These are phyloP conservation scores for Naganishia vaughanmartiniae DNA, from an alignment of 768 basidiomycete species.

Conservation along the genomic window DNA sequence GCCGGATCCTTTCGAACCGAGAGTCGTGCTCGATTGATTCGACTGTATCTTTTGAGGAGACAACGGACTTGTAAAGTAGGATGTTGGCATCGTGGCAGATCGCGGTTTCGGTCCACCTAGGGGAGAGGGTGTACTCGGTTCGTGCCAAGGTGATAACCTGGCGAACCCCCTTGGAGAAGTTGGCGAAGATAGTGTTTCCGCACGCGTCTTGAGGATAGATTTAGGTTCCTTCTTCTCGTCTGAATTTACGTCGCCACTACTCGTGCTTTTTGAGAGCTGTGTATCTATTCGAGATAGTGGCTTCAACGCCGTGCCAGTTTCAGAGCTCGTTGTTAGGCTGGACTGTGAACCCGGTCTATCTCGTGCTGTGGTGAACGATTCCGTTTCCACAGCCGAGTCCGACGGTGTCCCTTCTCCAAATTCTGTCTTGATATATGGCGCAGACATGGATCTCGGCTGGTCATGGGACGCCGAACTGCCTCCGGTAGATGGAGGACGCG, in stretches of 20 bases:
- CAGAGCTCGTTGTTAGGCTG: not conserved
- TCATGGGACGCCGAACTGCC: constrained; percentile 5
- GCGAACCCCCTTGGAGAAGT: constrained; percentile 18
- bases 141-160: constrained; percentile 15
- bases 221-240: constrained; percentile 12
- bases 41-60: not conserved
- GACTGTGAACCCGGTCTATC: not conserved
- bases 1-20: not conserved
- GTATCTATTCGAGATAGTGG: constrained; percentile 10
- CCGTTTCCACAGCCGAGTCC: constrained; percentile 1
- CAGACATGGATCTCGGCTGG: constrained; percentile 4
- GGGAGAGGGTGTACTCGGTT: constrained; percentile 11
- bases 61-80: constrained; percentile 16
- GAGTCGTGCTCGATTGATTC: not conserved
- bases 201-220: constrained; percentile 11
- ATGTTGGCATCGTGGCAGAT: constrained; percentile 41
- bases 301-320: not conserved
- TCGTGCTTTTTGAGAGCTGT: not conserved
- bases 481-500: not conserved
- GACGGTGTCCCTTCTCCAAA: not conserved
- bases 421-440: not conserved
- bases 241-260: not conserved
- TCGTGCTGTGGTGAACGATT: not conserved
- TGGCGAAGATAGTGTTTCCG: constrained; percentile 3
- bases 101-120: constrained; percentile 34